phyloP scores from a whole-genome alignment of 2,329 filamentous ascomycete genomes.

The Metarhizium rileyi region DNA sequence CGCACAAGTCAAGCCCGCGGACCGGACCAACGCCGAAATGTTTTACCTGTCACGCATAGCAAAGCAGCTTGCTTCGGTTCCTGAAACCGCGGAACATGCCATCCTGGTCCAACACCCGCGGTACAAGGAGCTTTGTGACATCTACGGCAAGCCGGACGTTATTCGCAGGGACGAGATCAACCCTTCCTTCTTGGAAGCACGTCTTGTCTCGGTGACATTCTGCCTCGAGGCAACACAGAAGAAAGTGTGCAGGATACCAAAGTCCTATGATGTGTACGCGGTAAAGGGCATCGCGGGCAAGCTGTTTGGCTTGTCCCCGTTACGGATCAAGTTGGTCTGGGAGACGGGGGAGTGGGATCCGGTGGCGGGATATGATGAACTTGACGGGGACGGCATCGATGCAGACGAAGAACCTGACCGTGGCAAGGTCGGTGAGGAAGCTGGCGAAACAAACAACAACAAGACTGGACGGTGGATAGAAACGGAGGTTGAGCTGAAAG shows the following conservation, averaged over 20 bases:
- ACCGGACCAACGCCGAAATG: conserved; percentile 80
- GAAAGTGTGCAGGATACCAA: conserved; percentile 51
- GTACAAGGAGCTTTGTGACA: conserved; percentile 62
- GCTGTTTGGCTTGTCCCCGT: conserved; percentile 55
- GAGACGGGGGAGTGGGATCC: conserved; percentile 90
- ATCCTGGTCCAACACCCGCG: conserved; percentile 59
- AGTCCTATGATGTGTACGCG: conserved; percentile 68
- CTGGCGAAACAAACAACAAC: conserved; percentile 11
- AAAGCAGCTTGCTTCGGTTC: conserved; percentile 56
- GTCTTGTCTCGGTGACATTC: conserved; percentile 59
- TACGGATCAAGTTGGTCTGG: conserved; percentile 63
- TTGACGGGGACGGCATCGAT: conserved; percentile 44
- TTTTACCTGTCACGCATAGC: conserved; percentile 86
- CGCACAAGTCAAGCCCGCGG: conserved; percentile 57
- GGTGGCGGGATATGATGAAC: conserved; percentile 51
- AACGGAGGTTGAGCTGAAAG: conserved; percentile 68
- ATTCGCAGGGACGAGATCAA: conserved; percentile 50
- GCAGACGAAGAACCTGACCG: conserved; percentile 33
- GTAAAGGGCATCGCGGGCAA: conserved; percentile 70
- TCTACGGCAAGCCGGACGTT: conserved; percentile 64
- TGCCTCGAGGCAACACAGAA: conserved; percentile 15
- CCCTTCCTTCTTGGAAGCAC: conserved; percentile 71
- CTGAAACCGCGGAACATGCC: conserved; percentile 39
- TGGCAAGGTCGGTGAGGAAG: conserved; percentile 15
- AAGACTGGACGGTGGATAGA: conserved; percentile 56